phyloP scores from a whole-genome alignment of 2,329 filamentous ascomycete species.

The Plectosphaerella cucumerina region DNA sequence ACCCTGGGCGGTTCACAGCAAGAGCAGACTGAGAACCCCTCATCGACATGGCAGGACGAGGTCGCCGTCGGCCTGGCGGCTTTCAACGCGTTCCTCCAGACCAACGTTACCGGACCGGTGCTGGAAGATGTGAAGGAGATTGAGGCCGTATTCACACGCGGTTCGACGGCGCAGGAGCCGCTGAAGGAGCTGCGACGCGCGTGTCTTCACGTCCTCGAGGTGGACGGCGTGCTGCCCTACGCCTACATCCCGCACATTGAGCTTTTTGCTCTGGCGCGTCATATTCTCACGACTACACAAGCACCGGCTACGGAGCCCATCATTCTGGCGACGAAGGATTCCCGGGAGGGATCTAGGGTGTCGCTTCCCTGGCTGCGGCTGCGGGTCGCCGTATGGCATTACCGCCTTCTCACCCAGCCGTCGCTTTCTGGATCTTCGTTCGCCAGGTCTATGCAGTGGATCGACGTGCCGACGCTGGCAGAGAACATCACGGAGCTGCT shows the following conservation, averaged over 20 bases:
- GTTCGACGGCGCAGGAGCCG: conserved; percentile 37
- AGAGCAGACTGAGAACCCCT: background rate
- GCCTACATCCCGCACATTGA: conserved; percentile 79
- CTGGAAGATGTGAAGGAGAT: conserved; percentile 37
- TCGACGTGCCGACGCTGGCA: conserved; percentile 53
- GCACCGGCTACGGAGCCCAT: conserved; percentile 30
- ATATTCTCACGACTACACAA: conserved; percentile 28
- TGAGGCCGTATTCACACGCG: conserved; percentile 33
- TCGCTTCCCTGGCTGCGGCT: conserved; percentile 60
- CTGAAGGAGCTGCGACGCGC: background rate
- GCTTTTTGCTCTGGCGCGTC: conserved; percentile 70
- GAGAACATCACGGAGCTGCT: conserved; percentile 41
- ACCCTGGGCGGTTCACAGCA: background rate
- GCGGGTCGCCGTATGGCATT: conserved; percentile 68
- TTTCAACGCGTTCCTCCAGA: conserved; percentile 77
- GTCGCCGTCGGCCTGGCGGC: conserved; percentile 62
- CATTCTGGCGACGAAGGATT: conserved; percentile 19
- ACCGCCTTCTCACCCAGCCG: conserved; percentile 55
- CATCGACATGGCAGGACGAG: conserved; percentile 2
- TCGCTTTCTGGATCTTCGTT: conserved; percentile 51
- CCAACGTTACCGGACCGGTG: conserved; percentile 82
- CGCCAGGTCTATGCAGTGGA: conserved; percentile 54
- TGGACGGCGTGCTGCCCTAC: conserved; percentile 86
- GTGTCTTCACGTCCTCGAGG: conserved; percentile 64
- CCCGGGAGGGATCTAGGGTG: conserved; percentile 4